phyloP scores from a whole-genome alignment of 1,284 basidiomycete genomes.

The Malassezia nana region DNA sequence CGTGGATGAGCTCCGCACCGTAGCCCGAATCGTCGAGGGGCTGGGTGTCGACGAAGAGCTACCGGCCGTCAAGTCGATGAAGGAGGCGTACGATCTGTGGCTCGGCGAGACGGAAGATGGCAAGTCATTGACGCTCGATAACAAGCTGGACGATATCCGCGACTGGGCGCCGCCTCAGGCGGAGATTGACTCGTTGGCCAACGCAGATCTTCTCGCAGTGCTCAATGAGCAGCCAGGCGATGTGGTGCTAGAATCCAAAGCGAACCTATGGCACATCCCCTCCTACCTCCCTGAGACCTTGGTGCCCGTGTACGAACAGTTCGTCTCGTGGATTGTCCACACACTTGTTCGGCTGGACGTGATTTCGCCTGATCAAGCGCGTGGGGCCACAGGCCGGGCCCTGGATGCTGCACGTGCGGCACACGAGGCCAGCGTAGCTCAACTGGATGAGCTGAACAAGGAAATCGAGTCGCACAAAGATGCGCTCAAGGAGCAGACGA shows the following conservation, averaged over 20 bases:
- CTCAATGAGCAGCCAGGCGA: constrained; percentile 44
- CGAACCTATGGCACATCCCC: constrained; percentile 57
- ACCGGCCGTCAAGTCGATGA: background rate
- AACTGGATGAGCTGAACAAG: constrained; percentile 52
- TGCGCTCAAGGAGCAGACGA: constrained; percentile 54
- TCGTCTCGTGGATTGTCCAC: constrained; percentile 60
- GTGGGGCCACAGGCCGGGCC: background rate
- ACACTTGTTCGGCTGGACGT: constrained; percentile 55
- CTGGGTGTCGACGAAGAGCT: background rate
- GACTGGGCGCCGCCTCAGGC: background rate
- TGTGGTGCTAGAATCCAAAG: background rate
- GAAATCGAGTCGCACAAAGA: constrained; percentile 52
- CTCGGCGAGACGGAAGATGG: constrained; percentile 45
- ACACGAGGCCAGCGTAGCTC: constrained; percentile 46
- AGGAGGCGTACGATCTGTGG: background rate
- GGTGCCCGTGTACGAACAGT: constrained; percentile 63
- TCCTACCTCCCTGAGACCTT: constrained; percentile 78
- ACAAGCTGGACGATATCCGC: background rate
- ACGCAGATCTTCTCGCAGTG: constrained; percentile 40
- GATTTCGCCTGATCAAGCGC: background rate
- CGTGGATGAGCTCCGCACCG: constrained; percentile 4
- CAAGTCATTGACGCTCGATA: background rate
- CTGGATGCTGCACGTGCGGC: constrained; percentile 54
- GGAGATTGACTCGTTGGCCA: constrained; percentile 60
- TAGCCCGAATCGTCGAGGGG: constrained; percentile 1